Percentiles rank a stretch among this genome's conserved stretches.
Conservation (phyloP, 768 basidiomycete species). For the Calocybe gangraenosa region DNA sequence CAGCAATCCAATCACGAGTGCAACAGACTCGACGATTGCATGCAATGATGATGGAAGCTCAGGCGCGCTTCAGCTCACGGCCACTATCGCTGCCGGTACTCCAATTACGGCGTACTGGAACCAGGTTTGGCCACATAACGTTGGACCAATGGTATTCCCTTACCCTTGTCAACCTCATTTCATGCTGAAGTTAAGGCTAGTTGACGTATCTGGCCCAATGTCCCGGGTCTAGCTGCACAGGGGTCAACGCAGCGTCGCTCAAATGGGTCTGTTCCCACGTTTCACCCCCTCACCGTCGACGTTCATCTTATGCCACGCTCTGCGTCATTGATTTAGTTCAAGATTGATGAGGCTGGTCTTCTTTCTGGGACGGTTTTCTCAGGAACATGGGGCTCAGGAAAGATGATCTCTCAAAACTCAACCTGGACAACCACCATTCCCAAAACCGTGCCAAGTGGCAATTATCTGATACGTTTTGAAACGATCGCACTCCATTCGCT, state of each 20-base stretch:
- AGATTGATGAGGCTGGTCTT: conserved; percentile 43
- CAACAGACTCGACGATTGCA: conserved; percentile 34
- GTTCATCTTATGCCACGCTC: too few species aligned
- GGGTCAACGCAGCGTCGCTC: conserved; percentile 30
- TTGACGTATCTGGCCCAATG: conserved; percentile 44
- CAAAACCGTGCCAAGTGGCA: conserved; percentile 35
- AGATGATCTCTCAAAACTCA: conserved; percentile 41
- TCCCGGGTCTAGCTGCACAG: conserved; percentile 37
- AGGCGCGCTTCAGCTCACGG: conserved; percentile 37
- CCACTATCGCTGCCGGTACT: conserved; percentile 37
- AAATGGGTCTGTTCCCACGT: conserved; percentile 33
- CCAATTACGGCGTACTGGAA: conserved; percentile 44
- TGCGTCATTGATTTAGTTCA: conserved; percentile 27
- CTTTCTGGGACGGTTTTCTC: conserved; percentile 36
- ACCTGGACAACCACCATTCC: conserved; percentile 45
- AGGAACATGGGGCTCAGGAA: conserved; percentile 39
- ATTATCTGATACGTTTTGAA: conserved; percentile 46
- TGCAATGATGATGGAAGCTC: conserved; percentile 43
- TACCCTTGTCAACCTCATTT: background rate
- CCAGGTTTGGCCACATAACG: conserved; percentile 38
- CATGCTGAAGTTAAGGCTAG: conserved; percentile 18
- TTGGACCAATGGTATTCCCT: conserved; percentile 35
- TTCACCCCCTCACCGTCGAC: too few species aligned
- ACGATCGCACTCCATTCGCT: conserved; percentile 45
- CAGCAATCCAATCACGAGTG: conserved; percentile 37